Percentiles rank a stretch among this genome's conserved stretches.
Evolutionary conservation across 129 eudicot genomes (phyloP).

Genomic region (Helichrysum umbraculigerum): DNA sequence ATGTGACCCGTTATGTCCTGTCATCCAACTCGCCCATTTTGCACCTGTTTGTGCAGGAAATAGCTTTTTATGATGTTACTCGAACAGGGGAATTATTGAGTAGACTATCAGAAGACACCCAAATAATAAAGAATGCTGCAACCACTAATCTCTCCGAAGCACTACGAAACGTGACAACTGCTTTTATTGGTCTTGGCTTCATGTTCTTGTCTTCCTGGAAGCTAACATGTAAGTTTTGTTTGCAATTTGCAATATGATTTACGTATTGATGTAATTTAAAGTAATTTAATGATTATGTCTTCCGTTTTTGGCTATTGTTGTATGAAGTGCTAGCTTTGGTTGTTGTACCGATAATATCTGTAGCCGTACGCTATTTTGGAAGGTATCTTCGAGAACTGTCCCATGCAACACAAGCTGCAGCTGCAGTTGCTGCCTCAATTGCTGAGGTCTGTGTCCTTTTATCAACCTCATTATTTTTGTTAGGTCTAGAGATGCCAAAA

Average conservation of each 20-base stretch:
- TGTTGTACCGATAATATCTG: slow-evolving; percentile 84
- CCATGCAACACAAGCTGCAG: slow-evolving; percentile 57
- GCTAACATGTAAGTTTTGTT: slow-evolving; percentile 59
- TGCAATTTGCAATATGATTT: neutral
- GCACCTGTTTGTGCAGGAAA: slow-evolving; percentile 40
- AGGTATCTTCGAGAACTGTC: slow-evolving; percentile 53
- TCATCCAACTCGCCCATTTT: neutral
- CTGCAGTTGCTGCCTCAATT: slow-evolving; percentile 58
- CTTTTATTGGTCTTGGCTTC: slow-evolving; percentile 72
- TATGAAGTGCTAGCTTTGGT: slow-evolving; percentile 76
- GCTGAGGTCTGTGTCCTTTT: slow-evolving; percentile 39
- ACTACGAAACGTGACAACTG: slow-evolving; percentile 52
- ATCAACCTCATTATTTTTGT: neutral
- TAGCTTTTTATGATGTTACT: slow-evolving; percentile 67
- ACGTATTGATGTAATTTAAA: neutral
- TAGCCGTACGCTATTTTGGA: slow-evolving; percentile 48
- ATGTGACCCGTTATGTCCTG: neutral
- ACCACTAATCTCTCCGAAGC: slow-evolving; percentile 68
- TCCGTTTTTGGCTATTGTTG: slow-evolving; percentile 2
- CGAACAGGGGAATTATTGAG: slow-evolving; percentile 65
- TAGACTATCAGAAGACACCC: slow-evolving; percentile 65
- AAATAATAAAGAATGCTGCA: slow-evolving; percentile 67
- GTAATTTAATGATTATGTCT: neutral
- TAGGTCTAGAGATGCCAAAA: neutral
- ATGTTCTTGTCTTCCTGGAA: slow-evolving; percentile 98